Evolutionary conservation across 805 yeast species (phyloP).

Genomic region (Nakazawaea wickerhamii): DNA sequence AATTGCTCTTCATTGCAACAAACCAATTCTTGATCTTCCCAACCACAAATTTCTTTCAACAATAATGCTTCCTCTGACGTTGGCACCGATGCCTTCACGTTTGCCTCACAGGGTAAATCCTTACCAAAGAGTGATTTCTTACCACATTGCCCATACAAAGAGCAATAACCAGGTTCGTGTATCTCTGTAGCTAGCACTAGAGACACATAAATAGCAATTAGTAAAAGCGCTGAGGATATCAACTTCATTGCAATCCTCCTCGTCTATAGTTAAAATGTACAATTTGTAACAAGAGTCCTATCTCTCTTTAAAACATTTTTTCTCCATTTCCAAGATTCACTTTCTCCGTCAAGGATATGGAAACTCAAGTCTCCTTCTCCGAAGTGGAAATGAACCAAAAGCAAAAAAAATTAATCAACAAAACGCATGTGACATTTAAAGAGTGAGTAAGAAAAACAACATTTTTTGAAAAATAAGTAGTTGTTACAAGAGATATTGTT

Average conservation of each 20-base stretch:
- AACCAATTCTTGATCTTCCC: conserved; percentile 40
- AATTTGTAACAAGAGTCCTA: too few species aligned
- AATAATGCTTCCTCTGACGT: conserved; percentile 36
- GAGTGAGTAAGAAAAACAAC: too few species aligned
- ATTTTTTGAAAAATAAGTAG: too few species aligned
- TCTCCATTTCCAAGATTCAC: not conserved
- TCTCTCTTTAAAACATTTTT: not conserved
- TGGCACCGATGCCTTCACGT: conserved; percentile 43
- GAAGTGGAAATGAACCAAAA: too few species aligned
- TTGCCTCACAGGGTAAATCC: conserved; percentile 72
- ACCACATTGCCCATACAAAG: conserved; percentile 68
- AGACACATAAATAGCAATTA: not conserved
- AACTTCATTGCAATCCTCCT: not conserved
- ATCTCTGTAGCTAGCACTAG: conserved; percentile 8
- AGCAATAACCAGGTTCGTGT: conserved; percentile 43
- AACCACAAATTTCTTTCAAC: conserved; percentile 69
- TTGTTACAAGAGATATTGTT: too few species aligned
- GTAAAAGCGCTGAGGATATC: not conserved
- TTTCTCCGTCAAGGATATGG: not conserved
- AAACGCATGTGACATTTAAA: too few species aligned
- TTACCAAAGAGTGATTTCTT: conserved; percentile 73
- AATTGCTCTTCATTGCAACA: conserved; percentile 75
- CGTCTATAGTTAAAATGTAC: too few species aligned
- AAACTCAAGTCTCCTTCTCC: too few species aligned
- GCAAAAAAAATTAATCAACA: too few species aligned